Evolutionary conservation across 108 stramenopile genomes (phyloP).

Genomic region (Cyclostephanos tholiformis): DNA sequence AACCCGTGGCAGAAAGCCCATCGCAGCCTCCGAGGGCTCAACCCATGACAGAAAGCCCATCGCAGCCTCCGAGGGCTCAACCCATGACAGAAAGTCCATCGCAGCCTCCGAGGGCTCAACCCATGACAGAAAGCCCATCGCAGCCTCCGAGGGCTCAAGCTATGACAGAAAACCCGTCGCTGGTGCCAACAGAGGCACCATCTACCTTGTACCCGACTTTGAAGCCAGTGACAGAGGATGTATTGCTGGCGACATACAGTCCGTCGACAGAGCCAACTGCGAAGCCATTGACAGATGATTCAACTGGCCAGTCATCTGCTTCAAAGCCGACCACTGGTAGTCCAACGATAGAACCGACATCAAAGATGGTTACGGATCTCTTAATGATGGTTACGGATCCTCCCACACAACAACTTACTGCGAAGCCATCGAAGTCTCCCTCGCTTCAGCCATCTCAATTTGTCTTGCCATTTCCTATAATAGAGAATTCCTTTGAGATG

Average conservation of each 20-base stretch:
- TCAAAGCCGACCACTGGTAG: neutral
- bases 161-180: neutral
- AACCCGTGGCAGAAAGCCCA: neutral
- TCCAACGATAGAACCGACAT: neutral
- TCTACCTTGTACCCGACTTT: neutral
- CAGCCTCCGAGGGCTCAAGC: neutral
- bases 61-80: neutral
- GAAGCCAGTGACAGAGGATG: too few relatives aligned
- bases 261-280: neutral
- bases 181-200: neutral
- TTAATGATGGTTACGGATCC: neutral
- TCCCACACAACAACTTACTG: neutral
- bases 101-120: too few relatives aligned
- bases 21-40: neutral
- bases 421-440: neutral
- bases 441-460: neutral
- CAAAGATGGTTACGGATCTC: neutral
- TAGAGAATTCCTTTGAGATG: neutral
- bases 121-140: neutral
- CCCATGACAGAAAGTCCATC: neutral
- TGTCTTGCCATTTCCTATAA: neutral
- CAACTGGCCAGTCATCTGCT: neutral
- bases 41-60: neutral
- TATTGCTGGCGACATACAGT: neutral
- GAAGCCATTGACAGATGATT: neutral